Conservation (phyloP, 2,329 filamentous ascomycete species). For the Clathrospora elynae region DNA sequence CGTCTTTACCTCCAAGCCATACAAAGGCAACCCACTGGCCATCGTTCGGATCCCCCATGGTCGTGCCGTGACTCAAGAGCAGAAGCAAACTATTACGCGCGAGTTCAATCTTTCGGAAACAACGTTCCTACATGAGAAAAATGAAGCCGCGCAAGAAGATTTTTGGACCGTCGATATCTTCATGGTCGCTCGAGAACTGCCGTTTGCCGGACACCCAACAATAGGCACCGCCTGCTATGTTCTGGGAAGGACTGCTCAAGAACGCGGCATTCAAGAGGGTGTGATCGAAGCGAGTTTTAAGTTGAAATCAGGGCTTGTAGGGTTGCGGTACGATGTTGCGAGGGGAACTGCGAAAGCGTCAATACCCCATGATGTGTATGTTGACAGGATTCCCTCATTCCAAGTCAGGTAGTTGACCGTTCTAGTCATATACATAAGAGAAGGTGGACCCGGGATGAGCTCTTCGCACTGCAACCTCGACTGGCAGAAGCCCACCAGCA, state of each 20-base stretch:
- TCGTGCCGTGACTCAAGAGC: conserved; percentile 49
- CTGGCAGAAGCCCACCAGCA: conserved; percentile 34
- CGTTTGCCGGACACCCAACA: conserved; percentile 63
- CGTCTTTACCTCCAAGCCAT: conserved; percentile 57
- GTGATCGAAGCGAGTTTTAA: conserved; percentile 47
- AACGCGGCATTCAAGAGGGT: conserved; percentile 22
- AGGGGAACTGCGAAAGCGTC: conserved; percentile 60
- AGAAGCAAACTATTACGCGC: conserved; percentile 60
- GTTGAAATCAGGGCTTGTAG: conserved; percentile 54
- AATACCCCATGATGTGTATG: conserved; percentile 70
- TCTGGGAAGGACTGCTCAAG: conserved; percentile 37
- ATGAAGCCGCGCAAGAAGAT: conserved; percentile 19
- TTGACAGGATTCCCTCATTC: conserved; percentile 33
- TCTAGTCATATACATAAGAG: conserved; percentile 36
- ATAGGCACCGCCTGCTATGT: conserved; percentile 61
- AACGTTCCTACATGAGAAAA: conserved; percentile 57
- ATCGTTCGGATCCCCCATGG: conserved; percentile 56
- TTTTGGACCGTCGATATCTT: conserved; percentile 61
- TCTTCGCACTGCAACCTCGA: conserved; percentile 44
- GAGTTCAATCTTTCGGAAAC: conserved; percentile 66
- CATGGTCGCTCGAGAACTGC: conserved; percentile 56
- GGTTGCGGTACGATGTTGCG: conserved; percentile 48
- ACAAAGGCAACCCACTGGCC: conserved; percentile 61
- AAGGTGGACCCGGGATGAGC: conserved; percentile 26
- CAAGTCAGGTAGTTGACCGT: conserved; percentile 10